A percentile compares a stretch with the other conserved stretches of the same genome.
phyloP scores from a whole-genome alignment of 805 yeast species.

The Candida andamanensis region DNA sequence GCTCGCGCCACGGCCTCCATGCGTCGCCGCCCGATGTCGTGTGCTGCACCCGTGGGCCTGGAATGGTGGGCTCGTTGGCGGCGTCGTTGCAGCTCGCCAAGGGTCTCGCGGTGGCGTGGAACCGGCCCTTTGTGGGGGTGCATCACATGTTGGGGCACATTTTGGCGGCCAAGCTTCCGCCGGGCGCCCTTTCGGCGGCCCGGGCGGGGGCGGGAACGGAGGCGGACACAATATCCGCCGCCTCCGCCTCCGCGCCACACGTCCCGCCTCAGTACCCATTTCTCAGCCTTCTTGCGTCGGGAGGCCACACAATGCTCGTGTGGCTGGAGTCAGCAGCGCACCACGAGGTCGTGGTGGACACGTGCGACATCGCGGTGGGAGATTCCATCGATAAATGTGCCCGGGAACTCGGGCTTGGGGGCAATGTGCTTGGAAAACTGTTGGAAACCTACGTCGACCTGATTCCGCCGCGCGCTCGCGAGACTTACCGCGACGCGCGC shows the following conservation, averaged over 20 bases:
- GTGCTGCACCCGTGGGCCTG: constrained; percentile 94
- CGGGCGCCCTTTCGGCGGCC: not conserved
- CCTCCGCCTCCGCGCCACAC: not conserved
- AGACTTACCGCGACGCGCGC: too few species aligned
- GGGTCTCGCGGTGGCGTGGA: constrained; percentile 77
- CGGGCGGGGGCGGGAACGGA: not conserved
- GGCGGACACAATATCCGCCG: constrained; percentile 27
- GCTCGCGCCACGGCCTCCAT: constrained; percentile 23
- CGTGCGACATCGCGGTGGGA: constrained; percentile 87
- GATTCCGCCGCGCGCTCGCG: too few species aligned
- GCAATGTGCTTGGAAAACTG: constrained; percentile 83
- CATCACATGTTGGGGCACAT: constrained; percentile 97
- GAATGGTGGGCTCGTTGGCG: constrained; percentile 85
- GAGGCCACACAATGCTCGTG: constrained; percentile 93
- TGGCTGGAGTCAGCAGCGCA: constrained; percentile 52
- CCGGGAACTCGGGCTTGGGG: constrained; percentile 70
- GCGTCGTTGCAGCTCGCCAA: constrained; percentile 81
- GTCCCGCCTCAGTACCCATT: constrained; percentile 55
- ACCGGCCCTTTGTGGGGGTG: constrained; percentile 77
- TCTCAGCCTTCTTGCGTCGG: constrained; percentile 74
- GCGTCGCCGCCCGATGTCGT: constrained; percentile 58
- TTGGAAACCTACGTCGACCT: constrained; percentile 52
- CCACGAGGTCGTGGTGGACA: constrained; percentile 71
- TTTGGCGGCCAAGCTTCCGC: constrained; percentile 37
- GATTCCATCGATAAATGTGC: constrained; percentile 94